Conservation (phyloP, 1,139 yeast genomes). For the Kurtzmaniella natalensis region DNA sequence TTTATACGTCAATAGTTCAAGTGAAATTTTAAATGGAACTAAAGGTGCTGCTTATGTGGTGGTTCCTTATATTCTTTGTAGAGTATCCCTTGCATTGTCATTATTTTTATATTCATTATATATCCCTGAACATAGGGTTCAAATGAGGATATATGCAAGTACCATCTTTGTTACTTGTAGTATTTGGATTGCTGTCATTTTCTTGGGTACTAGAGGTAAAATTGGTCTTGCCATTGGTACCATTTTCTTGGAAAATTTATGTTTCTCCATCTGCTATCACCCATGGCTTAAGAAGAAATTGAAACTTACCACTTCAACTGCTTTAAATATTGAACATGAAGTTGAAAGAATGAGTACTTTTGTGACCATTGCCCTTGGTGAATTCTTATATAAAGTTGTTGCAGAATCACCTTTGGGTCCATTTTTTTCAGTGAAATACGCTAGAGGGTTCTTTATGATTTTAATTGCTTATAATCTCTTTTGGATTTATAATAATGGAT, state of each 20-base stretch:
- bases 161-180: constrained; percentile 28
- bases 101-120: constrained; percentile 44
- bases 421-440: constrained; percentile 43
- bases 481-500: constrained; percentile 55
- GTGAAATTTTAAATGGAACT: constrained; percentile 27
- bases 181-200: constrained; percentile 46
- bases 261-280: constrained; percentile 34
- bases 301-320: constrained; percentile 48
- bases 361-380: constrained; percentile 64
- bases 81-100: constrained; percentile 33
- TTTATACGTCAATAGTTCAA: constrained; percentile 49
- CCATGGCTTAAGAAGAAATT: constrained; percentile 43
- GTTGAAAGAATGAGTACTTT: constrained; percentile 58
- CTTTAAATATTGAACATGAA: constrained; percentile 63
- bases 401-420: constrained; percentile 43
- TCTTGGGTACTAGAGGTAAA: constrained; percentile 42
- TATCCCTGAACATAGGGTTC: constrained; percentile 52
- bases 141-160: constrained; percentile 41
- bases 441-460: constrained; percentile 47
- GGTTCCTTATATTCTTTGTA: constrained; percentile 45
- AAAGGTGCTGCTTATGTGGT: constrained; percentile 40
- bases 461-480: constrained; percentile 48
- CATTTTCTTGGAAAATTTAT: constrained; percentile 38
- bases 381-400: constrained; percentile 57
- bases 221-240: constrained; percentile 43